Base-by-base conservation (phyloP, 345 rosid genomes). In the Eutrema heterophyllum region DNA sequence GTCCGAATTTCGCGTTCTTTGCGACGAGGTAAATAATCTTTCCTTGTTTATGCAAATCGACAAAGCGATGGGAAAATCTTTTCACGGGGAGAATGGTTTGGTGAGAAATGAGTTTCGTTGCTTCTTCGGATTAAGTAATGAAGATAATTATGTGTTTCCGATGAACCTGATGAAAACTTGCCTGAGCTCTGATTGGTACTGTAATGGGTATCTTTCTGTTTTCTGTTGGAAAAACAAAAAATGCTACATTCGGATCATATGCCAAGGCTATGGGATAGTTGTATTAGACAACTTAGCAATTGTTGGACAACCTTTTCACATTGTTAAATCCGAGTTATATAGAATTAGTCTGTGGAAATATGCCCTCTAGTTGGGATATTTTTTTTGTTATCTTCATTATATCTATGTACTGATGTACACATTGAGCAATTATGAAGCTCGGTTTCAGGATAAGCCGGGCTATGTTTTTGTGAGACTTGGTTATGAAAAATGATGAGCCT, bases 21-120 rank as follows among this genome's bases (percentile, higher is more conserved):
- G 81, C 74, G 79, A 79, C 62, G 84, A 83, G 88, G 92, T 82
- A 76, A 27, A 18, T 33, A 49, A 14, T 38, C 45, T 53, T 18
- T 64, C 30, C 33, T 45, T 58, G 21, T 7, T 56, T 15, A 45
- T 10, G 40, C 35, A 10, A 50, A 35, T 70, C 14, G 74, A 10
- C 4, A 6, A 9, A 5, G 5, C 5, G 38, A 3, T 35, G 46
- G 9, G 35, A 27, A 6, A 44, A 13, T 0, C 2, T 1, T 41
- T 12, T 16, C 52, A 50, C 7, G 30, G 7, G 30, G 7, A 35
- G 33, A 36, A 12, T 50, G 46, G 16, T 18, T 36, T 51, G 26
- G 26, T 0, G n/a, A 15, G n/a, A 67, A 51, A 51, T 2, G 13
- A 49, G 24, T 10, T 6, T 32, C 3, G 2, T 49, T 18, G 30